Base-by-base conservation (phyloP, 768 basidiomycete species). In the Mycena belliarum region DNA sequence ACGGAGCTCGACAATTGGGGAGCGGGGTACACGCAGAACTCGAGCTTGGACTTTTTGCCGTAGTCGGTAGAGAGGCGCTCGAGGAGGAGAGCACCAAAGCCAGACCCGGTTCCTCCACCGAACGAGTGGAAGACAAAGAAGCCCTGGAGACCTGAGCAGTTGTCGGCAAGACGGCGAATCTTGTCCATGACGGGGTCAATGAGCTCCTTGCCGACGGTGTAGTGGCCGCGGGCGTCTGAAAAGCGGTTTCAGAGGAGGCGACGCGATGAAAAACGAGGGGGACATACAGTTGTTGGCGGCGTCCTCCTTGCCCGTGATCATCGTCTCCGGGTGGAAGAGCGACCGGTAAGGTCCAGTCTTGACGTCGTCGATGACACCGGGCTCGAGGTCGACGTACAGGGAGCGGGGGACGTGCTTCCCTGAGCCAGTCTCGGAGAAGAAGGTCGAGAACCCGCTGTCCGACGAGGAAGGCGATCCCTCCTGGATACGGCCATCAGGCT, bases 61-160 rank as follows among this genome's bases (percentile, higher is more conserved):
- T 98, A 99, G 76, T 99, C 97, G 55, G 92, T 91, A 26, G 96
- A 98, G 66, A 99, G 88, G 57, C 95, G 88, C 78, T 99, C 97
- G 59, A 98, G 86, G 61, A 99, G 83, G 67, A 99, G 89, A 57
- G 97, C 96, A 72, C 97, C 97, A 69, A 99, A 96, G 70, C 97
- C 97, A 60, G 97, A 99, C 69, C 97, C 97, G 71, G 97, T 98
- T 75, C 97, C 97, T 71, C 97, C 97, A 72, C 97, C 97, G 72
- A 99, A 98, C 20, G 97, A 98, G 80, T 98, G 97, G 87, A 98
- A 98, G 70, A 98, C 93, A 71, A 98, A 98, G 87, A 99, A 99
- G 68, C 97, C 97, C 77, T 99, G 97, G 43, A 99, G 87, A 72
- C 97, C 97, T 48, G 87, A 85, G 79, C 96, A 98, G 79, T 97